phyloP scores from a whole-genome alignment of 106 monocot genomes.

The Cymbidium sinense region DNA sequence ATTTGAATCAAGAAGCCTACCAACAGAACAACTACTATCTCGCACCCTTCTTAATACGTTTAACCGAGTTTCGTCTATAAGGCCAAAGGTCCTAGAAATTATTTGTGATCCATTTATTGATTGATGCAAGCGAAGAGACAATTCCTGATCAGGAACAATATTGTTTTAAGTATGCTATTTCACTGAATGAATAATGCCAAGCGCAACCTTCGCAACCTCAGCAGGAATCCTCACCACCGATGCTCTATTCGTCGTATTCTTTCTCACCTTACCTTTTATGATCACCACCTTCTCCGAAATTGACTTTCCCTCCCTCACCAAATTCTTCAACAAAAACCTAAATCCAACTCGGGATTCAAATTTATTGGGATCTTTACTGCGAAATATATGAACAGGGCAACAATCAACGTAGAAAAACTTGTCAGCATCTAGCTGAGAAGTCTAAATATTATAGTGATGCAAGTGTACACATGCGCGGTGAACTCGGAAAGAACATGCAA shows the following conservation, averaged over 20 bases:
- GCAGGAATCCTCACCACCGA: not conserved
- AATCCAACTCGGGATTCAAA: not conserved
- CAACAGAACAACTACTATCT: not conserved
- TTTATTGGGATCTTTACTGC: too few relatives aligned
- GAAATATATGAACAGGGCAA: too few relatives aligned
- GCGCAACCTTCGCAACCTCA: not conserved
- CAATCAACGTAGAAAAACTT: too few relatives aligned
- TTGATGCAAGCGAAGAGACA: constrained; percentile 42
- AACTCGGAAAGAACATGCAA: too few relatives aligned
- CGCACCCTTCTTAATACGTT: not conserved
- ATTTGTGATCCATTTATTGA: constrained; percentile 64
- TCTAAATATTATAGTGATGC: constrained; percentile 25
- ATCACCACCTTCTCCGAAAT: too few relatives aligned
- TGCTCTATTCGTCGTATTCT: too few relatives aligned
- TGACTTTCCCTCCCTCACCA: constrained; percentile 11
- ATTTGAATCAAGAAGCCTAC: too few relatives aligned
- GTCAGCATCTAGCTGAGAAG: constrained; percentile 18
- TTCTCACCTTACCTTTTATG: too few relatives aligned
- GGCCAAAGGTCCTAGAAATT: constrained; percentile 19
- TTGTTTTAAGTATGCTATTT: not conserved
- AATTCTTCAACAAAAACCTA: constrained; percentile 7
- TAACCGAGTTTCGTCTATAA: not conserved
- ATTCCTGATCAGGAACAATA: constrained; percentile 26
- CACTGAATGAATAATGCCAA: not conserved
- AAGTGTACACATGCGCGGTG: constrained; percentile 32